Percentiles rank a stretch among this genome's conserved stretches.
Evolutionary conservation across 1,284 basidiomycete species (phyloP).

Genomic region (Trametes hirsuta): DNA sequence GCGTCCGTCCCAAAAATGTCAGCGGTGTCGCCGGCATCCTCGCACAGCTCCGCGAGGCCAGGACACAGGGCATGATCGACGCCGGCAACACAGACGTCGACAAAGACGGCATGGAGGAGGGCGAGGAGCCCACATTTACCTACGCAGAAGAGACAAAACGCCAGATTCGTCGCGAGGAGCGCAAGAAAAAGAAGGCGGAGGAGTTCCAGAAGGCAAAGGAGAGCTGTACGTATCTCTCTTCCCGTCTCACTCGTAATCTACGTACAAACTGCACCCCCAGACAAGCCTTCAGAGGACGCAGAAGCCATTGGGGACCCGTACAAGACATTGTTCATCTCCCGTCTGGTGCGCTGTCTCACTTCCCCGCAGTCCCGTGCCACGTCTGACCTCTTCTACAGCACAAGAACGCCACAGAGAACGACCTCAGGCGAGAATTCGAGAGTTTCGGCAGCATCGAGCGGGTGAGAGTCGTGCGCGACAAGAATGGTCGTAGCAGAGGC

Average conservation of each 20-base stretch:
- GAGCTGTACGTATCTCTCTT: slow-evolving; percentile 61
- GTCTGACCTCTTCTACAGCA: slow-evolving; percentile 52
- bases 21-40: slow-evolving; percentile 76
- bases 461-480: slow-evolving; percentile 89
- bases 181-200: slow-evolving; percentile 79
- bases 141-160: slow-evolving; percentile 80
- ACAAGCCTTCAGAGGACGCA: slow-evolving; percentile 90
- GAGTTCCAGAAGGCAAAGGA: slow-evolving; percentile 84
- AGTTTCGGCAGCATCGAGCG: slow-evolving; percentile 93
- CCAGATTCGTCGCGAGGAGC: slow-evolving; percentile 77
- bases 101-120: slow-evolving; percentile 72
- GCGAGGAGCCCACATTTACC: slow-evolving; percentile 77
- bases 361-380: neutral
- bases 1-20: slow-evolving; percentile 72
- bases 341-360: slow-evolving; percentile 62
- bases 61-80: slow-evolving; percentile 67
- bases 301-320: slow-evolving; percentile 97
- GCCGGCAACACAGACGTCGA: slow-evolving; percentile 39
- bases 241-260: neutral
- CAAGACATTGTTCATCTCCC: slow-evolving; percentile 96
- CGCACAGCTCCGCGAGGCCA: slow-evolving; percentile 74
- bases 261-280: slow-evolving; percentile 43
- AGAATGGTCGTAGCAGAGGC: slow-evolving; percentile 84
- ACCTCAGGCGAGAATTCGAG: slow-evolving; percentile 94
- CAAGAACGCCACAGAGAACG: slow-evolving; percentile 88